Evolutionary conservation across 768 basidiomycete species (phyloP).

Genomic region (Exsudoporus frostii): DNA sequence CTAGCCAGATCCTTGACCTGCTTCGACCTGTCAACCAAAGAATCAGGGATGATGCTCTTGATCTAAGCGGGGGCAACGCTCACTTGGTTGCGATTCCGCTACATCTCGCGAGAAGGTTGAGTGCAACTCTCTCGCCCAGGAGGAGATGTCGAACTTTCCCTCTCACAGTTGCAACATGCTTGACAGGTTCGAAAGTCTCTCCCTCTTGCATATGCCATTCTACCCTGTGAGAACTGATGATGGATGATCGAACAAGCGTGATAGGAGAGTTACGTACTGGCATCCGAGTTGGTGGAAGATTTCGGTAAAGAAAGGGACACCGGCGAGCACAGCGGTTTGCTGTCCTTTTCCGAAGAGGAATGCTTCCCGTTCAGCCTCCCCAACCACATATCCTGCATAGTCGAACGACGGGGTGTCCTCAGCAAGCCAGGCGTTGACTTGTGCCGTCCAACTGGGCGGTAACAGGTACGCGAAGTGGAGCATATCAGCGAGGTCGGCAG

Average conservation of each 20-base stretch:
- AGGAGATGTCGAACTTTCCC: slow-evolving; percentile 87
- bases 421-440: slow-evolving; percentile 77
- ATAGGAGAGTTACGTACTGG: slow-evolving; percentile 56
- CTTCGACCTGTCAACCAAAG: slow-evolving; percentile 61
- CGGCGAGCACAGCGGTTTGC: slow-evolving; percentile 77
- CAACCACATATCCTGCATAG: slow-evolving; percentile 94
- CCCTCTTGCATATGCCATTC: slow-evolving; percentile 94
- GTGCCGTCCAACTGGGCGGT: slow-evolving; percentile 88
- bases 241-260: background rate
- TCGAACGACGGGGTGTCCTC: slow-evolving; percentile 97
- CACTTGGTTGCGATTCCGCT: slow-evolving; percentile 96
- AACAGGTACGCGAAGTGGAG: slow-evolving; percentile 61
- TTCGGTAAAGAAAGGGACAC: slow-evolving; percentile 93
- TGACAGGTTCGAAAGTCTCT: slow-evolving; percentile 72
- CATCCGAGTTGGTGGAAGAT: slow-evolving; percentile 87
- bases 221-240: slow-evolving; percentile 51
- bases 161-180: slow-evolving; percentile 85
- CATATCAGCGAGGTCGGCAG: slow-evolving; percentile 11
- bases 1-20: slow-evolving; percentile 75
- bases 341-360: slow-evolving; percentile 89
- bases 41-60: background rate
- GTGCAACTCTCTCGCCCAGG: slow-evolving; percentile 87
- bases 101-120: slow-evolving; percentile 92
- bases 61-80: slow-evolving; percentile 22
- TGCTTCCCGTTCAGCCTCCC: slow-evolving; percentile 82